These are phyloP conservation scores for Ophiostoma novo-ulmi DNA, from an alignment of 2,329 filamentous ascomycete genomes.

Conservation along the genomic window DNA sequence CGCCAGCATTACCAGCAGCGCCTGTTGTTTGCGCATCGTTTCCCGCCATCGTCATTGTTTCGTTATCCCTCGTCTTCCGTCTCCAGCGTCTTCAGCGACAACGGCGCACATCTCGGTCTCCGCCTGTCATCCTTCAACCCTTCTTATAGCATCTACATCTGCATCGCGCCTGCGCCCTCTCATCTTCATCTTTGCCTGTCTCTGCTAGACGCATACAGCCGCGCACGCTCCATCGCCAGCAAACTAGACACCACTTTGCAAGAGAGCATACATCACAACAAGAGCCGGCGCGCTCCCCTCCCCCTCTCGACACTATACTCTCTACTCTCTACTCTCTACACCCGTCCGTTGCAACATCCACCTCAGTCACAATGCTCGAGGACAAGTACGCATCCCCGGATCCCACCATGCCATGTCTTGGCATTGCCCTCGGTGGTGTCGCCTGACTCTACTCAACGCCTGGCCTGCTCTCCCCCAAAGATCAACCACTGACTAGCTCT, in stretches of 20 bases:
- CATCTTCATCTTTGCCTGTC: not conserved
- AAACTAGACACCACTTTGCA: not conserved
- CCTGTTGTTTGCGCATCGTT: not conserved
- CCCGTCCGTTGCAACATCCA: not conserved
- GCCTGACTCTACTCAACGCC: slow-evolving; percentile 9
- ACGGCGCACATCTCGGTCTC: not conserved
- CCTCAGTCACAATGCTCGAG: slow-evolving; percentile 37
- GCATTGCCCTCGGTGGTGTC: not conserved
- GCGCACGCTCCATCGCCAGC: not conserved
- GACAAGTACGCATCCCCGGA: slow-evolving; percentile 39
- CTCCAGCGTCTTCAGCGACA: not conserved
- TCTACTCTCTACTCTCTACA: not conserved
- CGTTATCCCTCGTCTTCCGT: not conserved
- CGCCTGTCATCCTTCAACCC: not conserved
- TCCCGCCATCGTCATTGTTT: not conserved
- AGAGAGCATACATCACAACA: not conserved
- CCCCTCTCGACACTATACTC: not conserved
- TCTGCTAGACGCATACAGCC: not conserved
- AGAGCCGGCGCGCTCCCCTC: slow-evolving; percentile 17
- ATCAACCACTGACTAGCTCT: not conserved
- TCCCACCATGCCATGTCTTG: not conserved
- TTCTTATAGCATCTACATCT: not conserved
- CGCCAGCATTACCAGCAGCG: not conserved
- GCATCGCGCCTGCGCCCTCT: not conserved
- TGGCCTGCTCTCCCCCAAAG: slow-evolving; percentile 17